A percentile compares a stretch with the other conserved stretches of the same genome.
These are phyloP conservation scores for Fragilaria radians DNA, from an alignment of 108 stramenopile genomes.

Conservation along the genomic window DNA sequence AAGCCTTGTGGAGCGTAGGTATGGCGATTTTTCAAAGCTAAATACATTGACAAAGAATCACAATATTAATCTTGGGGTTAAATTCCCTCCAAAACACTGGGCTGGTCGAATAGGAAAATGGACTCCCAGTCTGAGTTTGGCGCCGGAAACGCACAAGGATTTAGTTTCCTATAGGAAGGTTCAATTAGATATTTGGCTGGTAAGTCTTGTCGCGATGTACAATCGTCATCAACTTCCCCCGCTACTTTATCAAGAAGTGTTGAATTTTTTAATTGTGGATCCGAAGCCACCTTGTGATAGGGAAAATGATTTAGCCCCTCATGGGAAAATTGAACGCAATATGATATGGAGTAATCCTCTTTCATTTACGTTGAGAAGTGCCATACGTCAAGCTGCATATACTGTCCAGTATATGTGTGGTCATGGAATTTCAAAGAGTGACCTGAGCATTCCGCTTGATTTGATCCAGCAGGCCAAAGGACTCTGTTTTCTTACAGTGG, in stretches of 20 bases:
- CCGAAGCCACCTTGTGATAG: conserved; percentile 43
- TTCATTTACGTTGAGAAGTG: conserved; percentile 39
- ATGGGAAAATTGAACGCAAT: background rate
- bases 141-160: conserved; percentile 25
- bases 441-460: no score
- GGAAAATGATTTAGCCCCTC: conserved; percentile 17
- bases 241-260: conserved; percentile 11
- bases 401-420: conserved; percentile 43
- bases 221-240: conserved; percentile 21
- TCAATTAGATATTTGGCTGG: conserved; percentile 56
- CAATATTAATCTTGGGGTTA: conserved; percentile 15
- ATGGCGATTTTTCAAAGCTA: conserved; percentile 58
- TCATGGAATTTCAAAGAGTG: background rate
- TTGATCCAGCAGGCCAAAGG: conserved; percentile 76
- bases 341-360: conserved; percentile 41
- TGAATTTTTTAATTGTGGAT: conserved; percentile 32
- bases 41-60: conserved; percentile 21
- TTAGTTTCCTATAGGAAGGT: conserved; percentile 37
- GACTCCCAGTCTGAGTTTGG: conserved; percentile 25
- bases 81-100: conserved; percentile 48
- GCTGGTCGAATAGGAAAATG: conserved; percentile 60
- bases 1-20: conserved; percentile 48
- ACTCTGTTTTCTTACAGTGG: conserved; percentile 74
- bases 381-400: conserved; percentile 51
- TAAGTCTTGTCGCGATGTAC: conserved; percentile 32